Base-by-base conservation (phyloP, 2,329 filamentous ascomycete genomes). In the Cladosporium sp. region DNA sequence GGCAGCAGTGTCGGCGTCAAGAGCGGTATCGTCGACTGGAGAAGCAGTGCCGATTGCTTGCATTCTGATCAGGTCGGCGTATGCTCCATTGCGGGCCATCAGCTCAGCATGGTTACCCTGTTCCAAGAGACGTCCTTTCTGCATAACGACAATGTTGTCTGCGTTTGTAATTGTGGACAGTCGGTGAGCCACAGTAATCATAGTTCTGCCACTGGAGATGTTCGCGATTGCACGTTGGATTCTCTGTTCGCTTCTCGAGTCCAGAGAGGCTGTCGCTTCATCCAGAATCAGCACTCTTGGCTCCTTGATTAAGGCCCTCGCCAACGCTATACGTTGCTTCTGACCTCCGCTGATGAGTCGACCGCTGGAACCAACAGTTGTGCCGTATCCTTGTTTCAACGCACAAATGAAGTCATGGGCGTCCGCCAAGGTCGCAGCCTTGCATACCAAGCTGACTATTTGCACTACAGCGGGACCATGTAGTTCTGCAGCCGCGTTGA, bases 401-500 rank as follows among this genome's bases (percentile, higher is more conserved):
- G 68, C 68, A 70, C 69, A 40, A n/a, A 48, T 48, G 19, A 48
- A 48, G 45, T 48, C 45, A 30, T 48, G 36, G 68, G 97, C 93
- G 57, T 98, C 93, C 4, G 97, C 83, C 0, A 98, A 78, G 15
- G 86, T 92, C 19, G 96, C 88, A 50, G 96, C 81, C 32, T 91
- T 91, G 62, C 90, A 79, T 6, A 92, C 90, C 68, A 97, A 96
- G 8, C 91, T 90, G 62, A 97, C 93, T 59, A 93, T 87, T 69
- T 97, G 93, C 18, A 36, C 35, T 66, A 8, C 61, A 16, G 39
- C 22, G 11, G 36, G n/a, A 11, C 45, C 45, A n/a, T 40, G 45
- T 16, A 15, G 39, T 18, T 69, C 66, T 3, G 77, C 74, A 12
- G 72, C 72, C 5, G 62, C 58, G 11, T 67, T 58, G 7, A 83